Evolutionary conservation across 148 eudicot species (phyloP), one percentile per base, ranked within the genome.

Genomic region (Mesembryanthemum crystallinum): DNA sequence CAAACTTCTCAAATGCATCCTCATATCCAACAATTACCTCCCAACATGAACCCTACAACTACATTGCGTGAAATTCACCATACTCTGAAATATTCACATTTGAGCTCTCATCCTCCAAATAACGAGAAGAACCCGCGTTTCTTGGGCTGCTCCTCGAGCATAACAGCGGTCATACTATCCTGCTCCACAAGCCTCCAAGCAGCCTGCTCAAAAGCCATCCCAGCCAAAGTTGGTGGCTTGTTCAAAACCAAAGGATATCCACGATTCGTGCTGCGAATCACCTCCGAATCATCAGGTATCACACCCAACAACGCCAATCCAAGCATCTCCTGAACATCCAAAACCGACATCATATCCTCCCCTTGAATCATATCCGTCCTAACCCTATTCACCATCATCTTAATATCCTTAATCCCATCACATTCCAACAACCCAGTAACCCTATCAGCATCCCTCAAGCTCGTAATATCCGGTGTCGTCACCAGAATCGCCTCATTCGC

Each of bases 321-420:
- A 55, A 95, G 65, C 99, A 95, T 95, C 82, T 95, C 99, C 58
- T 95, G 99, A 35, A 95, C 91, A 82, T 95, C 99, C 73, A 95
- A 82, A 57, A 95, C 98, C 42, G 97, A 91, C 98, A 95, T 95
- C 99, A 95, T 95, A 80, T 95, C 99, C 73, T 95, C 99, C 7
- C 99, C 99, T 72, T 82, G 84, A 39, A 95, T 91, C 98, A 95
- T 85, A 82, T 95, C 99, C 1, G 92, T 91, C 69, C 98, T 77
- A 51, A 95, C 98, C 79, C 99, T 65, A 76, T 95, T 95, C 73
- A 95, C 99, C 33, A 95, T 89, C 98, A 95, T 95, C 87, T 90
- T 95, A 39, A 95, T 89, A 83, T 95, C 98, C 87, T 87, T 92
- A 69, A 95, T 88, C 59, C 98, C 98, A 79, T 95, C 99, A 64